Evolutionary conservation across 345 rosid species (phyloP).

Genomic region (Microthlaspi erraticum): DNA sequence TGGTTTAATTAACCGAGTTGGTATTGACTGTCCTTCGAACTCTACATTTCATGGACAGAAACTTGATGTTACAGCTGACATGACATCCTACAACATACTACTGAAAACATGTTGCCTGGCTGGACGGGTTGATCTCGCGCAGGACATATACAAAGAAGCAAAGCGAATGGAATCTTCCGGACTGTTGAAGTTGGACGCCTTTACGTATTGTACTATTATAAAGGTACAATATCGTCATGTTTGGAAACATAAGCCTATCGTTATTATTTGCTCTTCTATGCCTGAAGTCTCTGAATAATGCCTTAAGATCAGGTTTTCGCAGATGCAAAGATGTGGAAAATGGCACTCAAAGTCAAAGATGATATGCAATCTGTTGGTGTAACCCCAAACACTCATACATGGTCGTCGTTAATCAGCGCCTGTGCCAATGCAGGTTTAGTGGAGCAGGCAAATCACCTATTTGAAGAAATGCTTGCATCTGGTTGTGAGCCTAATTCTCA

Average conservation of each 20-base stretch:
- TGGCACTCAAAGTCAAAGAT: slow-evolving; percentile 83
- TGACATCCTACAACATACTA: slow-evolving; percentile 87
- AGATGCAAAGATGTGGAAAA: slow-evolving; percentile 89
- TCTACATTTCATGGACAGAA: slow-evolving; percentile 55
- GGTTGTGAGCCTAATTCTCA: slow-evolving; percentile 87
- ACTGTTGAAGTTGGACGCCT: slow-evolving; percentile 72
- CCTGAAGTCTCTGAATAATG: slow-evolving; percentile 25
- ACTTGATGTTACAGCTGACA: slow-evolving; percentile 66
- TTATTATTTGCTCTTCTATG: slow-evolving; percentile 7
- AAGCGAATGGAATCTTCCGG: slow-evolving; percentile 71
- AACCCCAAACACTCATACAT: slow-evolving; percentile 71
- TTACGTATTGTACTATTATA: slow-evolving; percentile 89
- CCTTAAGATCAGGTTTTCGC: slow-evolving; percentile 69
- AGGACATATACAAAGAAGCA: slow-evolving; percentile 75
- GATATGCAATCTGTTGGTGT: slow-evolving; percentile 83
- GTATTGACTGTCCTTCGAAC: slow-evolving; percentile 25
- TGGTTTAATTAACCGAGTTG: not conserved
- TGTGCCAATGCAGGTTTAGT: slow-evolving; percentile 90
- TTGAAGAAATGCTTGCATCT: slow-evolving; percentile 83
- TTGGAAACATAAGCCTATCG: not conserved
- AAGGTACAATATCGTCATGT: slow-evolving; percentile 56
- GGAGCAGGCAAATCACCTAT: slow-evolving; percentile 73
- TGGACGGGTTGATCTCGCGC: slow-evolving; percentile 84
- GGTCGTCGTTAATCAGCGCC: slow-evolving; percentile 94
- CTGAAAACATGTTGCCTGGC: slow-evolving; percentile 89